These are phyloP conservation scores for Priceomyces castillae DNA, from an alignment of 805 yeast genomes.

Conservation along the genomic window DNA sequence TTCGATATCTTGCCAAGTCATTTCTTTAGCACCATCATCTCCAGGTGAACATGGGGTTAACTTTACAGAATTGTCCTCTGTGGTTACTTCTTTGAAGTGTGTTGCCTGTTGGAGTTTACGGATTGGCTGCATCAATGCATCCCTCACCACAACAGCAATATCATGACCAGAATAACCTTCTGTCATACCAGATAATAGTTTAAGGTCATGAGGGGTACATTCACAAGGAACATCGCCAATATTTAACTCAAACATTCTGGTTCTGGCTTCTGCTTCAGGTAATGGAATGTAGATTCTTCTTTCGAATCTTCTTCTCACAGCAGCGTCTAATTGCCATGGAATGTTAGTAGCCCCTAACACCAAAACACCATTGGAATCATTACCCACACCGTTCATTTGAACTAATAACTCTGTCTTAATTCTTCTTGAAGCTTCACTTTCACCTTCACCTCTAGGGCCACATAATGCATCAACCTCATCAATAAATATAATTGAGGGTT, in stretches of 20 bases:
- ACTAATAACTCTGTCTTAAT: conserved; percentile 94
- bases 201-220: conserved; percentile 68
- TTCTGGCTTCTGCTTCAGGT: conserved; percentile 91
- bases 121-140: conserved; percentile 97
- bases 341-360: conserved; percentile 97
- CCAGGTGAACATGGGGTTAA: conserved; percentile 97
- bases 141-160: conserved; percentile 93
- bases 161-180: conserved; percentile 98
- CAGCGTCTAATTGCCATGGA: conserved; percentile 98
- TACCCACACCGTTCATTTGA: conserved; percentile 99
- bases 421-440: conserved; percentile 92
- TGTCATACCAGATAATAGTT: conserved; percentile 84
- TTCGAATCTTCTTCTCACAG: conserved; percentile 94
- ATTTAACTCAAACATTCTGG: conserved; percentile 90
- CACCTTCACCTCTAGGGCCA: conserved; percentile 98
- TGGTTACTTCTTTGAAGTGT: conserved; percentile 69
- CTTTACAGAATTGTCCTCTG: conserved; percentile 43
- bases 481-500: conserved; percentile 92
- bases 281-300: conserved; percentile 90
- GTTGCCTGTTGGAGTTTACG: conserved; percentile 94
- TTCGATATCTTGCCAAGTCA: conserved; percentile 90
- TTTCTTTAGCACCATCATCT: conserved; percentile 78
- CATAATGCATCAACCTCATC: conserved; percentile 98
- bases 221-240: conserved; percentile 88
- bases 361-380: conserved; percentile 86